Evolutionary conservation across 2,329 filamentous ascomycete species (phyloP), one percentile per base, ranked within the genome.

Genomic region (Metarhizium robertsii): DNA sequence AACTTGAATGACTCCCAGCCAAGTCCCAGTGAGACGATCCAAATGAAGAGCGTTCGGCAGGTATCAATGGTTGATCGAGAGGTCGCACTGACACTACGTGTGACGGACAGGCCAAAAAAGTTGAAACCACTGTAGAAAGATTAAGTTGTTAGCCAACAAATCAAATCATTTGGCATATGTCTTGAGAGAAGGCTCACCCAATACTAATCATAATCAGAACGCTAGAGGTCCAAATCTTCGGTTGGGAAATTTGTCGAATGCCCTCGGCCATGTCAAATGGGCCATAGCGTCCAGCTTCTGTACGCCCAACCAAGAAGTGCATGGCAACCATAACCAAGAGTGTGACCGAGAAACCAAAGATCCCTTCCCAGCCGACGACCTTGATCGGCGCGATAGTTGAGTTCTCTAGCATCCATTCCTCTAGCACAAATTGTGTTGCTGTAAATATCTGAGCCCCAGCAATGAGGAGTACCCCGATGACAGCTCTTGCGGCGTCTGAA

Each of bases 1-100:
- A 90, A 95, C 74, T 97, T 97, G 81, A 99, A 97, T 0, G 84
- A 86, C 74, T 99, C 94, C 94, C 94, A 99, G 58, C 92, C 92
- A 2, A 99, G 81, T 4, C 88, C 90, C 4, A 99, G 81, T 18
- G 90, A 95, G 14, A 96, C 89, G 32, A 99, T 80, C 94, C 94
- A 99, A 72, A 99, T 97, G 74, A 99, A 97, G 1, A 99, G 81
- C 0, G 94, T 99, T 45, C 92, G 85, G 77, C 92, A 97, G 1
- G 94, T 99, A 71, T 99, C 94, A 64, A 99, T 97, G 36, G 92
- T 97, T 36, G 90, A 95, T 58, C 94, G 85, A 1, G 92, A 90
- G 0, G 94, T 99, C 11, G 94, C 94, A 60, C 88, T 95, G 61
- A 99, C 90, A 59, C 75, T 85, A 58, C 90, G 84, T 1, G 94